Evolutionary conservation across 306 rosid genomes (phyloP).

Genomic region (Gastrolobium bilobum): DNA sequence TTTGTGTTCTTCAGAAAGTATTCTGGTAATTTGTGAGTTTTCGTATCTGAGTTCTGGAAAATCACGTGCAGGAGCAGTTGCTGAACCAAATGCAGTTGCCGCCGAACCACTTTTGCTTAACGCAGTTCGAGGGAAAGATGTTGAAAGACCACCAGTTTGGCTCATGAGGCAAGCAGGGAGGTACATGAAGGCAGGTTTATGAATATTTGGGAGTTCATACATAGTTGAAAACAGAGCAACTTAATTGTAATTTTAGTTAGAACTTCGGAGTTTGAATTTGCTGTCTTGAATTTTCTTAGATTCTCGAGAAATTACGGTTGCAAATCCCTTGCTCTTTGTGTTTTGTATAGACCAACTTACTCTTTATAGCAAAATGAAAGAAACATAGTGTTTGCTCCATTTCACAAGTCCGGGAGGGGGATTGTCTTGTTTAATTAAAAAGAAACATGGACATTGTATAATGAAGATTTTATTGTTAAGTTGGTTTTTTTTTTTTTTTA

Average conservation of each 20-base stretch:
- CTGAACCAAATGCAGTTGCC: constrained; percentile 64
- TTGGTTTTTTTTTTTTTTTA: neutral
- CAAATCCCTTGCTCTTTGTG: neutral
- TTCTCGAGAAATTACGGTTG: constrained; percentile 5
- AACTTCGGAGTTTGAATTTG: constrained; percentile 4
- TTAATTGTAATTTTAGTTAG: constrained; percentile 4
- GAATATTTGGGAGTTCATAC: constrained; percentile 5
- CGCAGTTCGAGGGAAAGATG: constrained; percentile 62
- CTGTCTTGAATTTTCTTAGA: neutral
- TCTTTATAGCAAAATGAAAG: neutral
- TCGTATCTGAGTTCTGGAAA: constrained; percentile 40
- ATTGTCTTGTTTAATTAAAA: neutral
- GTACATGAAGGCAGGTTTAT: constrained; percentile 98
- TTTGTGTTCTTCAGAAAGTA: neutral
- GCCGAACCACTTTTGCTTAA: constrained; percentile 85
- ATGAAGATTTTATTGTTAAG: neutral
- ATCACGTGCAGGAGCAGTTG: constrained; percentile 68
- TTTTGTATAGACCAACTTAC: neutral
- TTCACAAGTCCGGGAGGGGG: neutral
- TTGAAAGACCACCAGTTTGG: constrained; percentile 99
- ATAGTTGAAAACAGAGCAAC: neutral
- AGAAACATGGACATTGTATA: neutral
- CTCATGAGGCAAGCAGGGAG: constrained; percentile 99
- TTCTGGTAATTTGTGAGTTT: neutral
- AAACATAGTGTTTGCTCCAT: too few species aligned